Evolutionary conservation across 2,329 filamentous ascomycete species (phyloP).

Genomic region (Xylaria sp.): DNA sequence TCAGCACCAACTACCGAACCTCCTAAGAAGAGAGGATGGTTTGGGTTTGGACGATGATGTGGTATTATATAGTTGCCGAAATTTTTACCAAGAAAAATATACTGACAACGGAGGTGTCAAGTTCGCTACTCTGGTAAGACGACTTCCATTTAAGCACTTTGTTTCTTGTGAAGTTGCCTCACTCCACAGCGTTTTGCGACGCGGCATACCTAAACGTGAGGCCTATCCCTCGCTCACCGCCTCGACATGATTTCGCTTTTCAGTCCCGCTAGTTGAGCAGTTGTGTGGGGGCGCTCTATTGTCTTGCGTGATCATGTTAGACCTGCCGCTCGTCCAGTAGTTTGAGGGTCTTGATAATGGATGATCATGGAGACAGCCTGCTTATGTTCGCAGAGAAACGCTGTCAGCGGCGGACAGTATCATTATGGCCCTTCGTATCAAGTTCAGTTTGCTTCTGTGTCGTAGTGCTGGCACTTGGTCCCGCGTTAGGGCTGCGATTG

Average conservation of each 20-base stretch:
- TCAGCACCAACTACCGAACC: constrained; percentile 49
- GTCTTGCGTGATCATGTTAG: constrained; percentile 26
- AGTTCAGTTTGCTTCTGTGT: constrained; percentile 30
- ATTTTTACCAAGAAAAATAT: background rate
- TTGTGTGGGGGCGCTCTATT: background rate
- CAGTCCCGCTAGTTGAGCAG: background rate
- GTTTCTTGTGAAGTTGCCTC: constrained; percentile 19
- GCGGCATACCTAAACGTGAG: constrained; percentile 29
- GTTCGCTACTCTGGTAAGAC: background rate
- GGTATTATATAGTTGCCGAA: constrained; percentile 23
- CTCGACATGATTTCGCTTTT: background rate
- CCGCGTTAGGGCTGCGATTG: constrained; percentile 35
- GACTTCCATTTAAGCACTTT: background rate
- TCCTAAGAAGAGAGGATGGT: constrained; percentile 74
- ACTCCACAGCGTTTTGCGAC: constrained; percentile 30
- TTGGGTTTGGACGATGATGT: constrained; percentile 67
- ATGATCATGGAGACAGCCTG: constrained; percentile 23
- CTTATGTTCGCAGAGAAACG: constrained; percentile 11
- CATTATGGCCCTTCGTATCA: constrained; percentile 32
- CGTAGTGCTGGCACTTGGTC: constrained; percentile 29
- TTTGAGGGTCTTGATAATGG: constrained; percentile 30
- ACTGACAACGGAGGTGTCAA: background rate
- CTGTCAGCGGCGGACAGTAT: constrained; percentile 24
- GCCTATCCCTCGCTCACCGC: constrained; percentile 29
- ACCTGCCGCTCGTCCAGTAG: constrained; percentile 34